Evolutionary conservation across 805 yeast species (phyloP), one percentile per base, ranked within the genome.

Genomic region (Yamadazyma takamatsuzukensis): DNA sequence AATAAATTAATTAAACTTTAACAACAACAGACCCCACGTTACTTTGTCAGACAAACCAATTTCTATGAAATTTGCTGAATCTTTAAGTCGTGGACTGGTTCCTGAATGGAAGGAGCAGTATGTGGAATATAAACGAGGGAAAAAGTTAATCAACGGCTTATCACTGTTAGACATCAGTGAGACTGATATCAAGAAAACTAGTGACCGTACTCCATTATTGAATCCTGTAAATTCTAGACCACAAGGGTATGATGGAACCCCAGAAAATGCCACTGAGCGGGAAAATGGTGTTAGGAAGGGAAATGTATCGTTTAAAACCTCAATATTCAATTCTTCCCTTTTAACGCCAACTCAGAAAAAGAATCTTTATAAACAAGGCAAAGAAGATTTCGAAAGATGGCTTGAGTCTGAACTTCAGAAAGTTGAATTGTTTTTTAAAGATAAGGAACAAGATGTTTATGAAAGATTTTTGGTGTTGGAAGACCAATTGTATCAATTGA

Each of bases 71-170:
- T 81, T 81, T 51, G 81, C 80, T 9, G 81, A 77, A 41, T 76
- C 83, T 15, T 61, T 81, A 36, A 73, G 70, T 42, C 81, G 80
- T 30, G 80, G 80, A 36, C 68, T 78, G 22, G 83, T 83, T 35
- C 95, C 96, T 4, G 95, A 83, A 49, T 89, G 97, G 97, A 78
- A 76, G 49, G 80, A 77, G 33, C 79, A 80, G 49, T 89, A 89
- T 51, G 68, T 89, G 21, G 83, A 85, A 49, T 82, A 82, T 52
- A 78, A 78, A 45, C 52, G 47, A 8, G 83, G 83, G 25, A 78
- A 78, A 49, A 71, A 73, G 50, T 51, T 67, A 25, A 70, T 78
- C 34, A 70, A 71, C 39, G n/a, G n/a, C n/a, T n/a, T n/a, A n/a
- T n/a, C n/a, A n/a, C n/a, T n/a, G n/a, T n/a, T n/a, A n/a, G n/a